A percentile compares a stretch with the other conserved stretches of the same genome.
Evolutionary conservation across 73 alveolate species (phyloP).

Genomic region (Paramecium pentaurelia): DNA sequence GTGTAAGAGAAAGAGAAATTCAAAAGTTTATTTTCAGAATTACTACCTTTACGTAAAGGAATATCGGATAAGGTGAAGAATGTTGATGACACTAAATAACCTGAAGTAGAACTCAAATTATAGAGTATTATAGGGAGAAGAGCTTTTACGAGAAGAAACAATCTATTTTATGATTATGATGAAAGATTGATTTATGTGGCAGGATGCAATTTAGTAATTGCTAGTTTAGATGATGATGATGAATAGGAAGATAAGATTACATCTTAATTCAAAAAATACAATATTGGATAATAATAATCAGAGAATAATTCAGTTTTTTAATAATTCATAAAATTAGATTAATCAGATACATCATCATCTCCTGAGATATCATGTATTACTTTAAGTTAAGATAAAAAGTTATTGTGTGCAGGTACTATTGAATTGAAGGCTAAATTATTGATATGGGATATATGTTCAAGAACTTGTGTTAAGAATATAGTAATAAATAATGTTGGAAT

Average conservation of each 20-base stretch:
- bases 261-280: background rate
- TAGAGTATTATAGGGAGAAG: constrained; percentile 82
- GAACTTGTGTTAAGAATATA: constrained; percentile 66
- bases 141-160: constrained; percentile 94
- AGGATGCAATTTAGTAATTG: constrained; percentile 63
- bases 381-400: constrained; percentile 73
- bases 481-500: constrained; percentile 66
- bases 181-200: constrained; percentile 90
- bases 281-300: background rate
- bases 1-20: constrained; percentile 67
- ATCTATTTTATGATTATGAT: constrained; percentile 88
- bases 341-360: constrained; percentile 35
- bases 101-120: constrained; percentile 51
- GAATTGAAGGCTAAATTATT: constrained; percentile 77
- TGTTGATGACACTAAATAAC: constrained; percentile 63
- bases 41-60: constrained; percentile 69
- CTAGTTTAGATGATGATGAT: constrained; percentile 72
- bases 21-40: constrained; percentile 62
- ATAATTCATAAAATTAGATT: constrained; percentile 55
- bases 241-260: constrained; percentile 58
- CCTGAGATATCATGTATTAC: constrained; percentile 84
- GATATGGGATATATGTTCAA: constrained; percentile 89
- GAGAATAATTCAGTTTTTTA: constrained; percentile 22
- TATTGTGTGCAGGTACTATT: constrained; percentile 79
- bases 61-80: constrained; percentile 74